phyloP scores from a whole-genome alignment of 345 rosid genomes.

The Eucalyptus victrix region DNA sequence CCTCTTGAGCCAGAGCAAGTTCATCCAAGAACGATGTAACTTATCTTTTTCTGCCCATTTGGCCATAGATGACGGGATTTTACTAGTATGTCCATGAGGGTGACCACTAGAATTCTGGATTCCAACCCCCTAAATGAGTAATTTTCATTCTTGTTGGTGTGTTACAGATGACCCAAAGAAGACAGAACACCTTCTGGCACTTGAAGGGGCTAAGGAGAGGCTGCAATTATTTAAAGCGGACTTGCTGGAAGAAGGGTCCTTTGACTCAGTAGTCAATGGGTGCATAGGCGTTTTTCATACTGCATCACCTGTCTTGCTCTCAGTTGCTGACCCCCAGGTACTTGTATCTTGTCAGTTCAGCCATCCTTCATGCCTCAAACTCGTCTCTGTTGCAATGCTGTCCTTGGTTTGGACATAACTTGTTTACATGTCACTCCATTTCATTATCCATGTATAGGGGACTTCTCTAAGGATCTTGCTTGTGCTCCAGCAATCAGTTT shows the following conservation, averaged over 20 bases:
- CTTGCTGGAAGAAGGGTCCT: conserved; percentile 17
- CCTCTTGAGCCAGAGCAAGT: background rate
- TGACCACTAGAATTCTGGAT: background rate
- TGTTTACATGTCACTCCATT: background rate
- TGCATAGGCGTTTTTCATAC: conserved; percentile 17
- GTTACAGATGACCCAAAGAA: conserved; percentile 15
- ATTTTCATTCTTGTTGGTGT: background rate
- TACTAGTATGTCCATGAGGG: background rate
- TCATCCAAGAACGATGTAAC: background rate
- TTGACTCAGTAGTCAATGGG: conserved; percentile 13
- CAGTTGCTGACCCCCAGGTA: conserved; percentile 24
- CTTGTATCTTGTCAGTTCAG: background rate
- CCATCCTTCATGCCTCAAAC: background rate
- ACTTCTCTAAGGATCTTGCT: background rate
- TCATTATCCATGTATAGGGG: background rate
- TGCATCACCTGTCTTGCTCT: conserved; percentile 33
- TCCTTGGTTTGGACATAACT: background rate
- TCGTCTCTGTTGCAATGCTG: background rate
- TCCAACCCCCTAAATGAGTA: background rate
- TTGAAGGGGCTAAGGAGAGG: conserved; percentile 23
- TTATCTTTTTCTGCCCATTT: background rate
- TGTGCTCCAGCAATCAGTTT: background rate
- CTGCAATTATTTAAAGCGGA: conserved; percentile 16
- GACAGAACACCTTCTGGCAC: conserved; percentile 9
- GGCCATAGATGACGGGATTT: background rate